These are phyloP conservation scores for Cercospora sp. DNA, from an alignment of 2,329 filamentous ascomycete genomes.

Conservation along the genomic window DNA sequence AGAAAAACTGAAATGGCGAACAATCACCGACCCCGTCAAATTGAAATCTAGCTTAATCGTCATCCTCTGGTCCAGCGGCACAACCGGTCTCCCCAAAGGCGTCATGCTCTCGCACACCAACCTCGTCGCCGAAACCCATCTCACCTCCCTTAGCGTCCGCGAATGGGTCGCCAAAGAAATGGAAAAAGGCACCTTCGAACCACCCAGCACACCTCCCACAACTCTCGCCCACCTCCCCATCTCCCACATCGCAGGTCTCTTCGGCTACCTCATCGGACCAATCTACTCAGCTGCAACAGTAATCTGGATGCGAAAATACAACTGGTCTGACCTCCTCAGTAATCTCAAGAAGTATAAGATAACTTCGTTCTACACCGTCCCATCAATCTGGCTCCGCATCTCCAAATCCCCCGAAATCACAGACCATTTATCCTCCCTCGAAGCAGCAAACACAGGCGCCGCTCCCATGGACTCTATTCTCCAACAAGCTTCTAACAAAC, in stretches of 20 bases:
- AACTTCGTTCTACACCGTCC: slow-evolving; percentile 45
- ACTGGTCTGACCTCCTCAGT: slow-evolving; percentile 38
- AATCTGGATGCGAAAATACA: slow-evolving; percentile 45
- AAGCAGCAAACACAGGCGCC: slow-evolving; percentile 42
- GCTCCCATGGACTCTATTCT: slow-evolving; percentile 43
- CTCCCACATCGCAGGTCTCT: slow-evolving; percentile 78
- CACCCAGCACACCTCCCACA: slow-evolving; percentile 15
- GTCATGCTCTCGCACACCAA: slow-evolving; percentile 35
- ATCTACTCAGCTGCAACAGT: slow-evolving; percentile 38
- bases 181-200: slow-evolving; percentile 32
- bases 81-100: slow-evolving; percentile 51
- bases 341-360: slow-evolving; percentile 41
- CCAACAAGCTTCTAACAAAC: slow-evolving; percentile 42
- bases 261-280: slow-evolving; percentile 43
- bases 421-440: slow-evolving; percentile 38
- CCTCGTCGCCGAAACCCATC: slow-evolving; percentile 33
- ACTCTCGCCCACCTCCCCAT: slow-evolving; percentile 73
- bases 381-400: slow-evolving; percentile 43
- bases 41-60: slow-evolving; percentile 50
- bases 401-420: slow-evolving; percentile 41
- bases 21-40: slow-evolving; percentile 52
- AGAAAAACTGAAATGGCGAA: slow-evolving; percentile 53
- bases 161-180: slow-evolving; percentile 29
- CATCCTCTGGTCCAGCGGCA: slow-evolving; percentile 51
- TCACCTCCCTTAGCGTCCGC: slow-evolving; percentile 28